Evolutionary conservation across 805 yeast genomes (phyloP).

Genomic region (Ogataea trehalophila): DNA sequence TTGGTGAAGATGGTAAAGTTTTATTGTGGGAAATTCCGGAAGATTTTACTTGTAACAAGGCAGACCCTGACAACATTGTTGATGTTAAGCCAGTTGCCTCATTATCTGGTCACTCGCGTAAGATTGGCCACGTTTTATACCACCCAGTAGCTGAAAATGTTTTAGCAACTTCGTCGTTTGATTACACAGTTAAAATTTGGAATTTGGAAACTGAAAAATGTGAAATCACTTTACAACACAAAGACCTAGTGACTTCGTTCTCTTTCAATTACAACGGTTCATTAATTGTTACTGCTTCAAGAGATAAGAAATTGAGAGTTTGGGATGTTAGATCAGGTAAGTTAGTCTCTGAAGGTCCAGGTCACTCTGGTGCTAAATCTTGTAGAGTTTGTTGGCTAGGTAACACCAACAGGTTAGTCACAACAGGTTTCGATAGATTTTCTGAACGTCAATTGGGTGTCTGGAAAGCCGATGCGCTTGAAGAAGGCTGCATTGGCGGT

Average conservation of each 20-base stretch:
- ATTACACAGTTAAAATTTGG: slow-evolving; percentile 90
- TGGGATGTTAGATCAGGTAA: slow-evolving; percentile 85
- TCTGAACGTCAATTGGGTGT: slow-evolving; percentile 94
- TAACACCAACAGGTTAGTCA: slow-evolving; percentile 72
- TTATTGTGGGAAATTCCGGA: slow-evolving; percentile 86
- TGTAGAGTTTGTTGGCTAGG: slow-evolving; percentile 91
- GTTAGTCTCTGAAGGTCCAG: slow-evolving; percentile 75
- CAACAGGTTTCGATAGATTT: slow-evolving; percentile 90
- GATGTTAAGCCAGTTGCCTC: slow-evolving; percentile 70
- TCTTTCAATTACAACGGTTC: slow-evolving; percentile 89
- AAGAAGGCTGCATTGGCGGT: slow-evolving; percentile 83
- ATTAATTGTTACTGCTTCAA: slow-evolving; percentile 77
- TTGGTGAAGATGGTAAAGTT: slow-evolving; percentile 76
- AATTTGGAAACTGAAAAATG: slow-evolving; percentile 71
- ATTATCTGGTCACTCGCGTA: slow-evolving; percentile 82
- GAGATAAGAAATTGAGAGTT: slow-evolving; percentile 85
- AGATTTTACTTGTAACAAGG: slow-evolving; percentile 64
- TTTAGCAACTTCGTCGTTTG: slow-evolving; percentile 86
- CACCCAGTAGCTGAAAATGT: slow-evolving; percentile 87
- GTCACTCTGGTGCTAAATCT: slow-evolving; percentile 91
- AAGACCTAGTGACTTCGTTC: slow-evolving; percentile 89
- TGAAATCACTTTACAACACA: slow-evolving; percentile 71
- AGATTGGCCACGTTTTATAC: slow-evolving; percentile 87
- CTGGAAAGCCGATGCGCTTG: slow-evolving; percentile 79
- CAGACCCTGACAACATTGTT: slow-evolving; percentile 44